Percentiles rank a stretch among this genome's conserved stretches.
Evolutionary conservation across 495 filamentous ascomycete genomes (phyloP).

Genomic region (Neurospora intermedia): DNA sequence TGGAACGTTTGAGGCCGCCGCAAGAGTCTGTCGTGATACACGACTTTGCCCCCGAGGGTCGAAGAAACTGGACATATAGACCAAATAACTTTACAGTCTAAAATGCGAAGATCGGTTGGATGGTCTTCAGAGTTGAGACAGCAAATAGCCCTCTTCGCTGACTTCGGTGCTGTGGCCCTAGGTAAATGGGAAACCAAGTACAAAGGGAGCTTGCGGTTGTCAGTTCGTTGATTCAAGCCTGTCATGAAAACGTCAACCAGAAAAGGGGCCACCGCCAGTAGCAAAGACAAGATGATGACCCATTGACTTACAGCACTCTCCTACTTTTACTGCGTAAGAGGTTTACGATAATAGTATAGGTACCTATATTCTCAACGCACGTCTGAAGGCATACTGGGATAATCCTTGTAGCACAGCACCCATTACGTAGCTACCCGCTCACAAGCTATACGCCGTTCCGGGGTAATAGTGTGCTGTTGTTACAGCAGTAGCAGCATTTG

Average conservation of each 20-base stretch:
- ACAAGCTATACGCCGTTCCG: not conserved
- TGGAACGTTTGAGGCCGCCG: not conserved
- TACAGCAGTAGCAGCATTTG: not conserved
- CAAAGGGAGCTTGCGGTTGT: too few species aligned
- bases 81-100: not conserved
- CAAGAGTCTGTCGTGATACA: not conserved
- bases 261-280: too few species aligned
- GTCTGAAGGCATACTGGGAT: not conserved
- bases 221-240: too few species aligned
- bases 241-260: too few species aligned
- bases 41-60: not conserved
- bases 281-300: too few species aligned
- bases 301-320: not conserved
- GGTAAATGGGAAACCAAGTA: not conserved
- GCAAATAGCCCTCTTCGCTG: not conserved
- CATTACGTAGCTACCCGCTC: not conserved
- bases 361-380: not conserved
- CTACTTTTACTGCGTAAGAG: not conserved
- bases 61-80: not conserved
- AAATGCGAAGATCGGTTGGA: not conserved
- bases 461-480: not conserved
- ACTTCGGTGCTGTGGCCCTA: not conserved
- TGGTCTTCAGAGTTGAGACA: not conserved
- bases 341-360: too few species aligned
- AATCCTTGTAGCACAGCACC: not conserved